Conservation (phyloP, 352 stramenopile species). For the Pythium pyrilobum region DNA sequence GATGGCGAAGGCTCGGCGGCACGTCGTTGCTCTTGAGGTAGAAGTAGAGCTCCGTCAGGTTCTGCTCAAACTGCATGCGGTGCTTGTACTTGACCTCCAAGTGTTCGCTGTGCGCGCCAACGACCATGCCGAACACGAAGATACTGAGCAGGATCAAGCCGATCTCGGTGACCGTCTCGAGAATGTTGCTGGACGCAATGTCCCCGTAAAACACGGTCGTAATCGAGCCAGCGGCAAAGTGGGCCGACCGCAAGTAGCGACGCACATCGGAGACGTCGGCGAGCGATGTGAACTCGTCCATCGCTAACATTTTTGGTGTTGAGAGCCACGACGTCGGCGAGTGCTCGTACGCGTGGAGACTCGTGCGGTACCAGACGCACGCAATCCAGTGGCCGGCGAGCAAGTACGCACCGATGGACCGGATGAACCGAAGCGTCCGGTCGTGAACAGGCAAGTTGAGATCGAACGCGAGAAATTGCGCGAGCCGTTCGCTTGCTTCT, state of each 20-base stretch:
- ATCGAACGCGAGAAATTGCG: constrained; percentile 44
- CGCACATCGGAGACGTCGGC: constrained; percentile 33
- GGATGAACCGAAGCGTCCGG: constrained; percentile 43
- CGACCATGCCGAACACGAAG: constrained; percentile 64
- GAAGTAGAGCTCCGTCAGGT: constrained; percentile 54
- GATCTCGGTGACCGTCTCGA: constrained; percentile 55
- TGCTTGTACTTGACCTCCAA: constrained; percentile 63
- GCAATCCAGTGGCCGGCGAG: constrained; percentile 64
- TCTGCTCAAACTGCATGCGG: constrained; percentile 67
- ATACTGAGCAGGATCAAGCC: constrained; percentile 59
- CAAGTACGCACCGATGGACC: constrained; percentile 43
- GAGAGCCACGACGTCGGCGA: constrained; percentile 57
- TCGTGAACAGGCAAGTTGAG: constrained; percentile 49
- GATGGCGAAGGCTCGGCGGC: constrained; percentile 37
- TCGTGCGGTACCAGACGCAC: constrained; percentile 55
- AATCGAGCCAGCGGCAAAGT: constrained; percentile 61
- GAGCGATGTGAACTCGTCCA: constrained; percentile 38
- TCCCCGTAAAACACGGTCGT: constrained; percentile 70
- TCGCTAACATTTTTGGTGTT: constrained; percentile 42
- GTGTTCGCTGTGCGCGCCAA: constrained; percentile 51
- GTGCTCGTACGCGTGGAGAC: constrained; percentile 35
- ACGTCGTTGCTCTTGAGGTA: constrained; percentile 59
- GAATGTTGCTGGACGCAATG: constrained; percentile 54
- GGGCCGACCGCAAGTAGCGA: constrained; percentile 48
- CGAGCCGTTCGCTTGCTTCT: constrained; percentile 43